A percentile compares a stretch with the other conserved stretches of the same genome.
Conservation (phyloP, 1,284 basidiomycete genomes). For the Apiotrichum gracile region DNA sequence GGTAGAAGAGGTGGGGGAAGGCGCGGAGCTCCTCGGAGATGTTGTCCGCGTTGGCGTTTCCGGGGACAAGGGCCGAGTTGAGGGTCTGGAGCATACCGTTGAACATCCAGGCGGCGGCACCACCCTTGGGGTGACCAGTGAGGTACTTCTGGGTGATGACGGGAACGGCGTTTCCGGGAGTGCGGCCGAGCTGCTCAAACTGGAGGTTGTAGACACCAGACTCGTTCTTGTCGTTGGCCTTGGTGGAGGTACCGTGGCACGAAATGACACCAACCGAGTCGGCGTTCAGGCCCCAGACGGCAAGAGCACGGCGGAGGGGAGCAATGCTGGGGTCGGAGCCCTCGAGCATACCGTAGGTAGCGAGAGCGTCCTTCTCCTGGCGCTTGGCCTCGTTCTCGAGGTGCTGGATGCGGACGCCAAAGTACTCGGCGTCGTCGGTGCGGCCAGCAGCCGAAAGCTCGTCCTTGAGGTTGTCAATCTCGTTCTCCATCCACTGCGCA, state of each 20-base stretch:
- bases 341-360: constrained; percentile 91
- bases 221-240: constrained; percentile 98
- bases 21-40: constrained; percentile 87
- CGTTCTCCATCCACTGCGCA: constrained; percentile 84
- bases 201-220: constrained; percentile 94
- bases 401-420: constrained; percentile 65
- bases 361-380: constrained; percentile 84
- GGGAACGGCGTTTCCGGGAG: constrained; percentile 88
- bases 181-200: constrained; percentile 78
- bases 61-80: constrained; percentile 82
- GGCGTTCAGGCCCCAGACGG: constrained; percentile 89
- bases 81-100: constrained; percentile 86
- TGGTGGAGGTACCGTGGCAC: constrained; percentile 77
- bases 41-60: constrained; percentile 95
- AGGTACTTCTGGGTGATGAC: constrained; percentile 97
- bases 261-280: constrained; percentile 68
- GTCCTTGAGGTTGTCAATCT: constrained; percentile 71
- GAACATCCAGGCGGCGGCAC: constrained; percentile 96
- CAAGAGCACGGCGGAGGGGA: constrained; percentile 87
- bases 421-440: constrained; percentile 60
- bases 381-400: constrained; percentile 82
- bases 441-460: constrained; percentile 59
- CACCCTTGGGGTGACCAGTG: constrained; percentile 93
- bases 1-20: constrained; percentile 90
- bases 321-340: constrained; percentile 76